Conservation (phyloP, 164 flowering plant genomes). For the Macadamia tetraphylla region DNA sequence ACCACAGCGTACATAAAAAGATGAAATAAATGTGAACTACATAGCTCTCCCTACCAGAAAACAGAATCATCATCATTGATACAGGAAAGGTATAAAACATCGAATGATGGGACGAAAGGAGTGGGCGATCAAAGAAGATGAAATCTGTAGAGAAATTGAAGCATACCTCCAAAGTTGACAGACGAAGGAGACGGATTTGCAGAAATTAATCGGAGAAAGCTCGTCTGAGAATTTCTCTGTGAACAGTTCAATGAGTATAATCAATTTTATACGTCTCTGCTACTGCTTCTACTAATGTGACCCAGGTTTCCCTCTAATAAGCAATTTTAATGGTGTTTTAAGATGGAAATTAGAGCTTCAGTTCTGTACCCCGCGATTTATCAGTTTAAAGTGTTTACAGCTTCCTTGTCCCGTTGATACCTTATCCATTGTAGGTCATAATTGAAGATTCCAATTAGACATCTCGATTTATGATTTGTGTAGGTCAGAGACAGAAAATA, state of each 20-base stretch:
- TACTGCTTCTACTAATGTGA: too few species aligned
- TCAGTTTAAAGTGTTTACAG: neutral
- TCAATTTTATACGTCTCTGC: too few species aligned
- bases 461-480: too few species aligned
- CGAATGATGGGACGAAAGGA: neutral
- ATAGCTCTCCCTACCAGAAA: neutral
- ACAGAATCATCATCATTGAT: neutral
- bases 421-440: too few species aligned
- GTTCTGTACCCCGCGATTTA: neutral
- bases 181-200: neutral
- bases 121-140: too few species aligned
- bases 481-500: too few species aligned
- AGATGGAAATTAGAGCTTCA: neutral
- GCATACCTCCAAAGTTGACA: neutral
- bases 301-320: too few species aligned
- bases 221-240: too few species aligned
- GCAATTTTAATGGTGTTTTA: too few species aligned
- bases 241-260: too few species aligned
- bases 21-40: too few species aligned
- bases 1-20: neutral
- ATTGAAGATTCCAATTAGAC: too few species aligned
- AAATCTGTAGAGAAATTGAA: neutral
- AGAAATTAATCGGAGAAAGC: neutral
- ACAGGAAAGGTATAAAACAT: neutral
- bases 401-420: neutral